These are phyloP conservation scores for Penicillium sclerotigenum DNA, from an alignment of 2,329 filamentous ascomycete species.

Conservation along the genomic window DNA sequence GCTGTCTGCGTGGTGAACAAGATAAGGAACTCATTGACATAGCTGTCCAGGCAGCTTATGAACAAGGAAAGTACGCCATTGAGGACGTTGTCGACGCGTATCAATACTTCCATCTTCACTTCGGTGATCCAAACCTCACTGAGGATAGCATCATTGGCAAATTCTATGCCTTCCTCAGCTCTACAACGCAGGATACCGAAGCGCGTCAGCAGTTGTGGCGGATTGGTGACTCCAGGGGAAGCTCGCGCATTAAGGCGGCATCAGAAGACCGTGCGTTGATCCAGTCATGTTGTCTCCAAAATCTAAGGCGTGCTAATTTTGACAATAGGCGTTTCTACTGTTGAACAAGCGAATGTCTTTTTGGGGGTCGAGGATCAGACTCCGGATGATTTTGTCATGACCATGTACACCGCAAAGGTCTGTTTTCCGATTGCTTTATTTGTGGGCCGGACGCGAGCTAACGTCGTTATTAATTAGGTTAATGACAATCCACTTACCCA, in stretches of 20 bases:
- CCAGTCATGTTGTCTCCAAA: background rate
- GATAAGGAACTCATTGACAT: conserved; percentile 56
- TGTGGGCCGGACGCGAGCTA: background rate
- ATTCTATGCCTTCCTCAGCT: conserved; percentile 58
- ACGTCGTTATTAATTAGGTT: conserved; percentile 36
- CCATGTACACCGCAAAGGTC: conserved; percentile 58
- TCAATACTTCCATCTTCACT: conserved; percentile 55
- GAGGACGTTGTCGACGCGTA: conserved; percentile 59
- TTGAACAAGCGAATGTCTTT: conserved; percentile 62
- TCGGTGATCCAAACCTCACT: conserved; percentile 44
- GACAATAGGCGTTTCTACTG: conserved; percentile 53
- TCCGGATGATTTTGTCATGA: conserved; percentile 56
- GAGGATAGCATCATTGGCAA: conserved; percentile 62
- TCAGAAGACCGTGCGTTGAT: conserved; percentile 52
- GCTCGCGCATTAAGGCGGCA: conserved; percentile 56
- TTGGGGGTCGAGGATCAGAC: conserved; percentile 52
- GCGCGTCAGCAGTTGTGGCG: conserved; percentile 56
- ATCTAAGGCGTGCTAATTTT: conserved; percentile 3
- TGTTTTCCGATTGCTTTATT: conserved; percentile 5
- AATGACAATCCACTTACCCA: conserved; percentile 51
- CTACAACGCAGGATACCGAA: conserved; percentile 56
- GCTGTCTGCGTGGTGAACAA: conserved; percentile 46
- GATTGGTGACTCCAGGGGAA: conserved; percentile 58
- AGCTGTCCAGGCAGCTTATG: conserved; percentile 57
- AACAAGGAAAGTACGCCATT: conserved; percentile 56